Evolutionary conservation across 768 basidiomycete genomes (phyloP), one percentile per base, ranked within the genome.

Genomic region (Suillus hirtellus): DNA sequence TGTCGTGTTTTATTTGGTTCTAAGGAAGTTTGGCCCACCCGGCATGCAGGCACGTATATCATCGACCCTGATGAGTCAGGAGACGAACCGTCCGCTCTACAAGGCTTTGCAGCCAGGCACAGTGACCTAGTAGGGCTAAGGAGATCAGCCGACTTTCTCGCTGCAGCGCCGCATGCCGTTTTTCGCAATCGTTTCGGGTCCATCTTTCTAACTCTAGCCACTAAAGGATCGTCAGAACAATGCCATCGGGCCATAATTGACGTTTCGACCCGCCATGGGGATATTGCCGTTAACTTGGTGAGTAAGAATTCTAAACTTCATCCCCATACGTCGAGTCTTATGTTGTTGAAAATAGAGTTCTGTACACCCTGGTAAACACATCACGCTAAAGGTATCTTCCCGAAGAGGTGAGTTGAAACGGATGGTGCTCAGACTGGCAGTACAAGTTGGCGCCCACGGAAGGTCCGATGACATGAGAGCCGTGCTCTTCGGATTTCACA

Each of bases 151-250:
- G 37, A 34, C 21, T 71, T 73, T 14, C 71, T 69, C 43, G 66
- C 69, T 9, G 44, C 52, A 19, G 52, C 60, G 12, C 71, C 70
- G 3, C 65, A 67, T 60, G 61, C 70, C 59, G 80, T 78, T 49
- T 80, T 82, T 67, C 78, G 72, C 19, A 77, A 82, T 58, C 78
- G 77, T 43, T 74, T 77, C 46, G 82, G 78, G 8, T 64, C 70
- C 27, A 79, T 82, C 56, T 71, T 71, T 7, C 59, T 84, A 40
- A 72, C 78, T 42, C 66, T 80, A 14, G 79, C 71, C 11, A 79
- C 80, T 17, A 75, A 74, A 35, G 80, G 80, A 31, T 70, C 72
- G 55, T 75, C 74, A 24, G 65, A 59, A 17, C 68, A 67, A 21
- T 65, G 67, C 8, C 67, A 71, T 7, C 79, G 76, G 63, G 75